These are phyloP conservation scores for Ambrosia artemisiifolia DNA, from an alignment of 129 eudicot species.

Conservation along the genomic window DNA sequence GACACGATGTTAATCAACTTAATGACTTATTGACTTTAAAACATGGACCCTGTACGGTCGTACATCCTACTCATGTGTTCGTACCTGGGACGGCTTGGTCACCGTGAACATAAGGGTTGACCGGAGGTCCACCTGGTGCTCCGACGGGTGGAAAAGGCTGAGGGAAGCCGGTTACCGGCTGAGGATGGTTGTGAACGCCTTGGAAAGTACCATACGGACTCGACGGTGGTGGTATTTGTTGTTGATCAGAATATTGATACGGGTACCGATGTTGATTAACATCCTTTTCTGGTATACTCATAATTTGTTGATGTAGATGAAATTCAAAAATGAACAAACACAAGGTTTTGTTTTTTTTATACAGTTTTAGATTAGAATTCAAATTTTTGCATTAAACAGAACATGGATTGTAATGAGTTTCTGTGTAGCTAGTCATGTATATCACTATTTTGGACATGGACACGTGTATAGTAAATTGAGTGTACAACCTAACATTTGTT, in stretches of 20 bases:
- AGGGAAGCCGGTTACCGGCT: conserved; percentile 74
- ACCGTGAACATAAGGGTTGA: conserved; percentile 60
- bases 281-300: not conserved
- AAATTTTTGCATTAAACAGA: not conserved
- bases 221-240: not conserved
- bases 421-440: not conserved
- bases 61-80: too few species aligned
- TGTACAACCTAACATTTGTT: not conserved
- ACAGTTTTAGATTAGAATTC: not conserved
- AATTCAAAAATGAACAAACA: not conserved
- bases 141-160: conserved; percentile 94
- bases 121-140: conserved; percentile 46
- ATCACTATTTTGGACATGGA: not conserved
- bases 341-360: not conserved
- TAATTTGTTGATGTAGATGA: not conserved
- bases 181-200: conserved; percentile 58
- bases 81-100: conserved; percentile 60
- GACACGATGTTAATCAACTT: too few species aligned
- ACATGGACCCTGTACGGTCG: too few species aligned
- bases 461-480: not conserved
- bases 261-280: not conserved
- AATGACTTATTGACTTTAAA: too few species aligned
- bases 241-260: not conserved
- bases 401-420: not conserved
- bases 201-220: conserved; percentile 74